Percentiles rank a stretch among this genome's conserved stretches.
Conservation (phyloP, 2,329 filamentous ascomycete species). For the Pseudogymnoascus sp. region DNA sequence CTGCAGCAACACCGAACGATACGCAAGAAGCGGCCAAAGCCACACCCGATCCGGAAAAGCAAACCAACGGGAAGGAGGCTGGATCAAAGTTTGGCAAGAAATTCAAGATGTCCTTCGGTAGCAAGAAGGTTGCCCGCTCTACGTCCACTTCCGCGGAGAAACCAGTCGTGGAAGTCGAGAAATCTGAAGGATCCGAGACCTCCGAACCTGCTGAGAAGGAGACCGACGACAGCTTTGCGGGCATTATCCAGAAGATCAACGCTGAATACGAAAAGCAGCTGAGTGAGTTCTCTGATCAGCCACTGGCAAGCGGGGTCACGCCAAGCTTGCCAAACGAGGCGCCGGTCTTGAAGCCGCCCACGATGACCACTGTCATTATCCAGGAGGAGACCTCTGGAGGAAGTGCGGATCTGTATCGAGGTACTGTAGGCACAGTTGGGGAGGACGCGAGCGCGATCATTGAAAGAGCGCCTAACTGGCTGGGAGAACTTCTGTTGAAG, state of each 20-base stretch:
- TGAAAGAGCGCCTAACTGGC: conserved; percentile 80
- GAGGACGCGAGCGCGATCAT: conserved; percentile 76
- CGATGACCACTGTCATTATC: conserved; percentile 57
- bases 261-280: conserved; percentile 64
- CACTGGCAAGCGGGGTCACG: conserved; percentile 53
- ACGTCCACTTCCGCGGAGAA: conserved; percentile 60
- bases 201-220: conserved; percentile 61
- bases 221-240: conserved; percentile 66
- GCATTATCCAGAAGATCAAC: conserved; percentile 63
- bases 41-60: conserved; percentile 45
- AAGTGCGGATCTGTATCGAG: conserved; percentile 80
- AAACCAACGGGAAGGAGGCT: conserved; percentile 52
- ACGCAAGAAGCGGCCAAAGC: conserved; percentile 37
- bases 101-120: conserved; percentile 67
- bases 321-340: conserved; percentile 67
- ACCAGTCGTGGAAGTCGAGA: conserved; percentile 61
- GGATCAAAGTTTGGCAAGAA: conserved; percentile 70
- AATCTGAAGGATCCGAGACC: conserved; percentile 44
- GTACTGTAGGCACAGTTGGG: conserved; percentile 71
- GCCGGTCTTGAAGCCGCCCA: conserved; percentile 64
- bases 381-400: conserved; percentile 61
- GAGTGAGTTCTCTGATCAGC: conserved; percentile 42
- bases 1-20: conserved; percentile 39
- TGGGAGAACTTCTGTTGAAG: conserved; percentile 75
- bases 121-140: conserved; percentile 73